Conservation (phyloP, 2,329 filamentous ascomycete genomes). For the Fusarium sp. region DNA sequence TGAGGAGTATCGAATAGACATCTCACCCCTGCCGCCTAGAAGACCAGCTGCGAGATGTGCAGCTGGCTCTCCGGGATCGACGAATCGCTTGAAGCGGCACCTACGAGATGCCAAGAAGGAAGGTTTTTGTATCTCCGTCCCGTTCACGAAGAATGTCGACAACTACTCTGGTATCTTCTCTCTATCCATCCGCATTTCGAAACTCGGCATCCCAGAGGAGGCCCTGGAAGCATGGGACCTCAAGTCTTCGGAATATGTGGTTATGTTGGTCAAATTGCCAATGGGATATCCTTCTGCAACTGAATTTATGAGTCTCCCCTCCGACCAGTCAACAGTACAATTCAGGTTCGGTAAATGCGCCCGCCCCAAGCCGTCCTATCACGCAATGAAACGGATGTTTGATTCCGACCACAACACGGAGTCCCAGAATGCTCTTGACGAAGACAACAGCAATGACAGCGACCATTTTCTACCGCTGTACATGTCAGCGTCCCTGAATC, state of each 20-base stretch:
- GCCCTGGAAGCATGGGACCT: constrained; percentile 83
- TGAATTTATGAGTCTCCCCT: constrained; percentile 57
- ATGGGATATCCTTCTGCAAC: constrained; percentile 71
- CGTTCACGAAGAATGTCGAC: constrained; percentile 58
- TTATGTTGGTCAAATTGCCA: constrained; percentile 75
- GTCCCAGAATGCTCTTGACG: not conserved
- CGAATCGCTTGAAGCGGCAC: constrained; percentile 34
- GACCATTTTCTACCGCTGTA: constrained; percentile 61
- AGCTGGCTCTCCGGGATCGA: not conserved
- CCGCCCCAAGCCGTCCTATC: constrained; percentile 75
- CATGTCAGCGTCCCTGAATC: constrained; percentile 76
- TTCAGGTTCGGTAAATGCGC: constrained; percentile 78
- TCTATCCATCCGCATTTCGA: constrained; percentile 75
- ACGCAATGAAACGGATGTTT: constrained; percentile 57
- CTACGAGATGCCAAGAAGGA: constrained; percentile 68
- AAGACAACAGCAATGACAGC: not conserved
- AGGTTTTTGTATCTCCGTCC: constrained; percentile 76
- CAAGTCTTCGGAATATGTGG: constrained; percentile 72
- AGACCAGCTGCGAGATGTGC: not conserved
- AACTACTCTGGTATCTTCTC: constrained; percentile 63
- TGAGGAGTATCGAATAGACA: constrained; percentile 29
- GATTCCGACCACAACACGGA: not conserved
- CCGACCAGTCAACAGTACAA: constrained; percentile 49
- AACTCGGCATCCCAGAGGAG: constrained; percentile 79
- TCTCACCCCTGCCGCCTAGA: constrained; percentile 21